Conservation (phyloP, 352 stramenopile species). For the Stramenopiles sp. region DNA sequence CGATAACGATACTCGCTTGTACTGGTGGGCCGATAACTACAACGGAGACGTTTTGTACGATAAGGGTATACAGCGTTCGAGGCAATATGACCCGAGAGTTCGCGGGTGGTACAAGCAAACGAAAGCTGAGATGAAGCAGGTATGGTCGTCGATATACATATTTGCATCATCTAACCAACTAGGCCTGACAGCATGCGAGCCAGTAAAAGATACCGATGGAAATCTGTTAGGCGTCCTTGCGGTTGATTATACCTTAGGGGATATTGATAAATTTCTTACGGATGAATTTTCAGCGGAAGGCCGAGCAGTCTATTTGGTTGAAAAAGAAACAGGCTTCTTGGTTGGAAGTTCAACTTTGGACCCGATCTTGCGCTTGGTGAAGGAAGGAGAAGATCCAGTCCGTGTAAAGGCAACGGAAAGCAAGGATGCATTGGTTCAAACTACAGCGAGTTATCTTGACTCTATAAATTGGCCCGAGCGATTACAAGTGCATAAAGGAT, state of each 20-base stretch:
- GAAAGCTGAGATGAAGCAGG: background rate
- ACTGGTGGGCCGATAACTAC: background rate
- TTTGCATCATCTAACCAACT: conserved; percentile 7
- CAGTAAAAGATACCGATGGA: background rate
- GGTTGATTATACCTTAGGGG: background rate
- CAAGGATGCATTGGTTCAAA: background rate
- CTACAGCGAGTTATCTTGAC: background rate
- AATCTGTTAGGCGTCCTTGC: background rate
- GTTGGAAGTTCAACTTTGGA: background rate
- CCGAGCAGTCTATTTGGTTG: background rate
- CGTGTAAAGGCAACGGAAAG: background rate
- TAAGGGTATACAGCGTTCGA: background rate
- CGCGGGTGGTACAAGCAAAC: conserved; percentile 10
- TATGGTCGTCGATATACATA: conserved; percentile 11
- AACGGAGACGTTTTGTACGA: background rate
- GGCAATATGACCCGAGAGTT: background rate
- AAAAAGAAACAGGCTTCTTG: background rate
- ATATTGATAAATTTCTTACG: background rate
- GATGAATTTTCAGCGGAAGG: background rate
- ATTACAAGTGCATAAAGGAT: background rate
- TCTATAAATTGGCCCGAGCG: background rate
- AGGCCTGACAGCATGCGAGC: background rate
- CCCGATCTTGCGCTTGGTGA: background rate
- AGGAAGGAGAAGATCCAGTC: background rate
- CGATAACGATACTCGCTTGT: background rate